A percentile compares a stretch with the other conserved stretches of the same genome.
Evolutionary conservation across 176 grass and related monocot genomes (phyloP).

Genomic region (Ensete ventricosum): DNA sequence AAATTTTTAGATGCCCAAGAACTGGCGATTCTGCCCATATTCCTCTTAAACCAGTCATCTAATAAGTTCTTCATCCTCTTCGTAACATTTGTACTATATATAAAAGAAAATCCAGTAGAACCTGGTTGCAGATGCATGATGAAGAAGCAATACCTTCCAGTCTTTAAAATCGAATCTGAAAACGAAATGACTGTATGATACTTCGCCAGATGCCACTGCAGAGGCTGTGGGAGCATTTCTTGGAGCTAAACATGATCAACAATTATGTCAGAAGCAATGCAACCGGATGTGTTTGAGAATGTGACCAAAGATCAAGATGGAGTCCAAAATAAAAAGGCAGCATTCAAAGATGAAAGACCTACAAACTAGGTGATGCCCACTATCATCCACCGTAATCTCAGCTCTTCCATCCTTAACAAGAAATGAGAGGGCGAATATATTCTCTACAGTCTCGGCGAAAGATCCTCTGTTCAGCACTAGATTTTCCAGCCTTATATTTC

Average conservation of each 20-base stretch:
- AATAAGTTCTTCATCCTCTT: neutral
- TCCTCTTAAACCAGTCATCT: neutral
- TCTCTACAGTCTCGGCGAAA: slow-evolving; percentile 31
- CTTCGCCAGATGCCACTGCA: slow-evolving; percentile 62
- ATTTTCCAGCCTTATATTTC: slow-evolving; percentile 49
- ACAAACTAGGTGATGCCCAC: slow-evolving; percentile 67
- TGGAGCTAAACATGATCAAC: slow-evolving; percentile 37
- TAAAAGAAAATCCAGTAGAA: neutral
- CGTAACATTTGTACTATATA: neutral
- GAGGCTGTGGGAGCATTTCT: slow-evolving; percentile 74
- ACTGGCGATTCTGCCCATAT: too few species aligned
- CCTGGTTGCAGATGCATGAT: neutral
- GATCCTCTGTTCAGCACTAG: slow-evolving; percentile 77
- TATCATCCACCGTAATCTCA: slow-evolving; percentile 54
- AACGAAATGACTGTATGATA: slow-evolving; percentile 77
- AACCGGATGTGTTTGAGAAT: neutral
- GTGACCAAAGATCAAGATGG: neutral
- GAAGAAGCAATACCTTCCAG: slow-evolving; percentile 51
- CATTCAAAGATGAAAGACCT: slow-evolving; percentile 23
- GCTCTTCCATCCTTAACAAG: slow-evolving; percentile 67
- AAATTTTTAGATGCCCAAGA: too few species aligned
- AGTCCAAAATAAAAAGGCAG: neutral
- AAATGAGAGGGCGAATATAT: neutral
- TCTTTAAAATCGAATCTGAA: slow-evolving; percentile 81
- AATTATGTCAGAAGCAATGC: neutral